phyloP scores from a whole-genome alignment of 352 stramenopile genomes.

The Thalassiosira livingstoniorum region DNA sequence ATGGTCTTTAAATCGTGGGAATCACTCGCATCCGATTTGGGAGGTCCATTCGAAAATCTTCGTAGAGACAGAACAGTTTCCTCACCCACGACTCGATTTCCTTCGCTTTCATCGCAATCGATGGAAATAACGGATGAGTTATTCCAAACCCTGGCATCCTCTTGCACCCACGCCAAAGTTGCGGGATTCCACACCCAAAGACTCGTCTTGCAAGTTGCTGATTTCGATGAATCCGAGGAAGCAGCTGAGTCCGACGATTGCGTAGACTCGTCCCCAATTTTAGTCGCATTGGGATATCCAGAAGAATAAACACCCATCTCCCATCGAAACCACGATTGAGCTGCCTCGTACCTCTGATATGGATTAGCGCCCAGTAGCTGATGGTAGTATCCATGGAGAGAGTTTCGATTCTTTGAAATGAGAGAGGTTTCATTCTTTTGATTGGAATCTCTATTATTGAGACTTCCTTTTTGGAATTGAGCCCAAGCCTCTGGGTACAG shows the following conservation, averaged over 20 bases:
- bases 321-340: slow-evolving; percentile 91
- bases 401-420: slow-evolving; percentile 65
- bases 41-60: slow-evolving; percentile 36
- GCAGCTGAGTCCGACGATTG: not conserved
- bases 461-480: slow-evolving; percentile 44
- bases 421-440: not conserved
- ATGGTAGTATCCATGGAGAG: slow-evolving; percentile 86
- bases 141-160: slow-evolving; percentile 52
- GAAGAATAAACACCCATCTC: slow-evolving; percentile 85
- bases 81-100: slow-evolving; percentile 7
- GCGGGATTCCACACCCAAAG: slow-evolving; percentile 59
- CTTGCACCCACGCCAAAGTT: slow-evolving; percentile 29
- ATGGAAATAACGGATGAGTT: slow-evolving; percentile 36
- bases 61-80: slow-evolving; percentile 40
- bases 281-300: slow-evolving; percentile 49
- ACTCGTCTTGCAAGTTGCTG: slow-evolving; percentile 19
- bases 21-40: slow-evolving; percentile 8
- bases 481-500: slow-evolving; percentile 51
- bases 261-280: not conserved
- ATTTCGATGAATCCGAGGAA: not conserved
- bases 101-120: not conserved
- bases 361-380: slow-evolving; percentile 57
- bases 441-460: not conserved
- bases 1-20: not conserved
- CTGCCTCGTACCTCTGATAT: slow-evolving; percentile 34